Percentiles rank a stretch among this genome's conserved stretches.
These are phyloP conservation scores for Trypanosoma lewisi DNA, from an alignment of 208 protist species.

Conservation along the genomic window DNA sequence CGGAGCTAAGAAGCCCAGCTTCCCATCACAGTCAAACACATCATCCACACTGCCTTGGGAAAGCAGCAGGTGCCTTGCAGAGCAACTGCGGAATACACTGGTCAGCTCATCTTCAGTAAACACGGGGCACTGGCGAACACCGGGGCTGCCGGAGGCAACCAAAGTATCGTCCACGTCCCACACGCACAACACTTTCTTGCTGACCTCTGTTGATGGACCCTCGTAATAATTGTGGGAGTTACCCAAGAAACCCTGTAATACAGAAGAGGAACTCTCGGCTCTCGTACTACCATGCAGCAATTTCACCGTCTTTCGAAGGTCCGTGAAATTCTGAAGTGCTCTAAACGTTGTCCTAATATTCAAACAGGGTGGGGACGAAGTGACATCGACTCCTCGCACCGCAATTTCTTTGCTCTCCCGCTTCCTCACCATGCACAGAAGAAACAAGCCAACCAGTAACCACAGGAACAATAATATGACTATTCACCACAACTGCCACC, in stretches of 20 bases:
- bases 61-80: constrained; percentile 68
- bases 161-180: constrained; percentile 89
- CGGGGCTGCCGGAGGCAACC: constrained; percentile 49
- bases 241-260: too few species aligned
- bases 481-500: too few species aligned
- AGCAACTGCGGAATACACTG: constrained; percentile 36
- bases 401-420: too few species aligned
- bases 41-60: constrained; percentile 87
- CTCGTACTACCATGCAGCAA: background rate
- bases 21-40: constrained; percentile 50
- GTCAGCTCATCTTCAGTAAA: constrained; percentile 52
- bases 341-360: constrained; percentile 10
- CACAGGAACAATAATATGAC: too few species aligned
- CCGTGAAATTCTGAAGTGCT: constrained; percentile 1
- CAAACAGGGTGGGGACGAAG: background rate
- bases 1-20: constrained; percentile 39
- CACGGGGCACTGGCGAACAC: constrained; percentile 60
- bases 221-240: background rate
- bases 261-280: background rate
- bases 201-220: background rate
- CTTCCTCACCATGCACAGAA: too few species aligned
- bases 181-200: constrained; percentile 48
- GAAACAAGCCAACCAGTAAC: too few species aligned
- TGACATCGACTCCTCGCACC: too few species aligned
- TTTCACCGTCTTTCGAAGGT: constrained; percentile 9